These are phyloP conservation scores for Sanguinoderma infundibulare DNA, from an alignment of 1,284 basidiomycete species.

Conservation along the genomic window DNA sequence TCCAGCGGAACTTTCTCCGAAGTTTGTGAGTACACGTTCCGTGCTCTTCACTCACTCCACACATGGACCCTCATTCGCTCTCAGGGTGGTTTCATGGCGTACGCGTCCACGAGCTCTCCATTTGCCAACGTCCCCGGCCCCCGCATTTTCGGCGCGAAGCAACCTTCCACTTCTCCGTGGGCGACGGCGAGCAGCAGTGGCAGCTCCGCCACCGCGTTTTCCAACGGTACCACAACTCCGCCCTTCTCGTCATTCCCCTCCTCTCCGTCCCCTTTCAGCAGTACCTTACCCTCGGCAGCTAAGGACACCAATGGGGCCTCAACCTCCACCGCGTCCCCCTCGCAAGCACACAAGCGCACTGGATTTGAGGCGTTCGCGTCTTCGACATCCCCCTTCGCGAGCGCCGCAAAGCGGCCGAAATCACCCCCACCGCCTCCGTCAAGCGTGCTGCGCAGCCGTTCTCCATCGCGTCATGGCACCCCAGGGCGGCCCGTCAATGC, in stretches of 20 bases:
- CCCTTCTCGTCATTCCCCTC: conserved; percentile 20
- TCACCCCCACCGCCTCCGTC: conserved; percentile 33
- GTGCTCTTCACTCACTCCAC: not conserved
- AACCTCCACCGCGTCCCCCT: conserved; percentile 10
- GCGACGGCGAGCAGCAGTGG: conserved; percentile 24
- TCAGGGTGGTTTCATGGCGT: conserved; percentile 72
- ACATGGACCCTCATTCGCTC: not conserved
- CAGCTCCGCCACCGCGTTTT: conserved; percentile 12
- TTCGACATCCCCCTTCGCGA: conserved; percentile 71
- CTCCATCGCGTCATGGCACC: conserved; percentile 28
- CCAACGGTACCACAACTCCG: conserved; percentile 16
- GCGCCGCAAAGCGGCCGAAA: conserved; percentile 42
- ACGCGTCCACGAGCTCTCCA: conserved; percentile 70
- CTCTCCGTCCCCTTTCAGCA: conserved; percentile 5
- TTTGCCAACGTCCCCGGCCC: conserved; percentile 72
- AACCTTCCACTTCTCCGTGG: conserved; percentile 27
- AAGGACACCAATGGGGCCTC: not conserved
- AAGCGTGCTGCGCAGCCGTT: conserved; percentile 29
- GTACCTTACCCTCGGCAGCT: conserved; percentile 10
- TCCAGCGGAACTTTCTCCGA: conserved; percentile 40
- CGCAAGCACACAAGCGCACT: conserved; percentile 32
- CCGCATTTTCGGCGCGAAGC: conserved; percentile 58
- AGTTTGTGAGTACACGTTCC: conserved; percentile 46
- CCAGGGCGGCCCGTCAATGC: conserved; percentile 43
- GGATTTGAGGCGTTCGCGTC: conserved; percentile 81